These are phyloP conservation scores for Aspergillaceae sp. DNA, from an alignment of 2,329 filamentous ascomycete genomes.

Conservation along the genomic window DNA sequence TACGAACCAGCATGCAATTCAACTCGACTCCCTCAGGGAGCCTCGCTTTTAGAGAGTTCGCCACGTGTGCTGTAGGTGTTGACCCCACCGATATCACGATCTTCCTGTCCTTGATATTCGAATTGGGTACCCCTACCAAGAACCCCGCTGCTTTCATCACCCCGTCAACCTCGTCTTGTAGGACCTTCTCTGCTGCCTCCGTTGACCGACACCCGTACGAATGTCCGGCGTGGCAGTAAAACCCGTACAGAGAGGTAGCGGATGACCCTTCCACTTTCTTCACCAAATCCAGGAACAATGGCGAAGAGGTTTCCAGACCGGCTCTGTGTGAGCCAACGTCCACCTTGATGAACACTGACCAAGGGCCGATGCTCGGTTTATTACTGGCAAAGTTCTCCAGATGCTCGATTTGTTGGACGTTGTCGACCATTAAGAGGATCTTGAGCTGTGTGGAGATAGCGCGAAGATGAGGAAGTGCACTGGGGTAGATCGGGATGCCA, in stretches of 20 bases:
- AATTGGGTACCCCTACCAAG: neutral
- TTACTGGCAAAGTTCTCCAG: conserved; percentile 10
- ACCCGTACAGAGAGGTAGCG: conserved; percentile 10
- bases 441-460: conserved; percentile 14
- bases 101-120: conserved; percentile 1
- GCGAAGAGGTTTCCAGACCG: conserved; percentile 10
- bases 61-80: conserved; percentile 20
- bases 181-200: conserved; percentile 13
- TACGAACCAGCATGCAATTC: conserved; percentile 17
- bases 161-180: conserved; percentile 11
- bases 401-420: conserved; percentile 14
- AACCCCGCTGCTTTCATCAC: conserved; percentile 9
- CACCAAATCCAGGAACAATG: conserved; percentile 6
- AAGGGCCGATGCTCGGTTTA: conserved; percentile 1
- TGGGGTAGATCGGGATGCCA: conserved; percentile 33
- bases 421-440: conserved; percentile 31
- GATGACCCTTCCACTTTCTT: conserved; percentile 9
- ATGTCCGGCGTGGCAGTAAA: conserved; percentile 20
- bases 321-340: conserved; percentile 17
- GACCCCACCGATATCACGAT: conserved; percentile 16
- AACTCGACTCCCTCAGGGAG: conserved; percentile 10
- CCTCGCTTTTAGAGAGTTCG: conserved; percentile 4
- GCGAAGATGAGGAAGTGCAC: conserved; percentile 23
- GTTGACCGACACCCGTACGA: conserved; percentile 17
- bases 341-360: conserved; percentile 20